Evolutionary conservation across 2,329 filamentous ascomycete genomes (phyloP).

Genomic region (Iodosphaeria phyllophila): DNA sequence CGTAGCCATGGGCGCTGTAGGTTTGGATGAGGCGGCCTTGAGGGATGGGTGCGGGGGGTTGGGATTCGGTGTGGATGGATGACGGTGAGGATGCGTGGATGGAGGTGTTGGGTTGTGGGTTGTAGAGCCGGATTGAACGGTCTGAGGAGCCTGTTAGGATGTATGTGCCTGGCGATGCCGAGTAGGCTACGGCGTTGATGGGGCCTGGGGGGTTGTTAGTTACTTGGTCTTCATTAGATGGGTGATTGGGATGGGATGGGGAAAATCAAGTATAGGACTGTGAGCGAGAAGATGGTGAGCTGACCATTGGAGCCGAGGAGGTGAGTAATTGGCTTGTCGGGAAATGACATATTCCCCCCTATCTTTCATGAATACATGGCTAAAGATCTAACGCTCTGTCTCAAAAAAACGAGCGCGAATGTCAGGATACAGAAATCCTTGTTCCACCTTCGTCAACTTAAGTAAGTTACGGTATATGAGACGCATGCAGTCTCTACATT

Average conservation of each 20-base stretch:
- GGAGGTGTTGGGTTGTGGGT: slow-evolving; percentile 36
- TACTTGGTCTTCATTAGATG: background rate
- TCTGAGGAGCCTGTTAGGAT: slow-evolving; percentile 77
- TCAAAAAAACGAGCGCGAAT: too few species aligned
- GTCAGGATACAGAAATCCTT: too few species aligned
- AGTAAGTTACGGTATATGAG: too few species aligned
- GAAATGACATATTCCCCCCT: slow-evolving; percentile 18
- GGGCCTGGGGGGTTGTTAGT: slow-evolving; percentile 29
- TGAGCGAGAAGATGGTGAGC: slow-evolving; percentile 6
- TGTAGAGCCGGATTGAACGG: slow-evolving; percentile 72
- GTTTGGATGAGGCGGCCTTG: slow-evolving; percentile 58
- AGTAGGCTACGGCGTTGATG: slow-evolving; percentile 56
- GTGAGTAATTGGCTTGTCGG: slow-evolving; percentile 29
- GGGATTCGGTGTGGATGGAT: slow-evolving; percentile 15
- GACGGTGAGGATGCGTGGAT: slow-evolving; percentile 5
- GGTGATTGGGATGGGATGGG: too few species aligned
- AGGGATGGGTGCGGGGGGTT: slow-evolving; percentile 19
- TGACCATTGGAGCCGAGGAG: slow-evolving; percentile 39
- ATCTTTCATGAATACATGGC: background rate
- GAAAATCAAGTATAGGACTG: too few species aligned
- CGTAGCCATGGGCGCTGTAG: slow-evolving; percentile 81
- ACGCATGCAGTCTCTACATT: too few species aligned
- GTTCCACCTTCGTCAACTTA: too few species aligned
- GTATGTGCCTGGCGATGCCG: slow-evolving; percentile 52
- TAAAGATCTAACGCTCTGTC: too few species aligned